These are phyloP conservation scores for Lunasporangiospora selenospora DNA, from an alignment of 192 early-diverging fungal genomes.

Conservation along the genomic window DNA sequence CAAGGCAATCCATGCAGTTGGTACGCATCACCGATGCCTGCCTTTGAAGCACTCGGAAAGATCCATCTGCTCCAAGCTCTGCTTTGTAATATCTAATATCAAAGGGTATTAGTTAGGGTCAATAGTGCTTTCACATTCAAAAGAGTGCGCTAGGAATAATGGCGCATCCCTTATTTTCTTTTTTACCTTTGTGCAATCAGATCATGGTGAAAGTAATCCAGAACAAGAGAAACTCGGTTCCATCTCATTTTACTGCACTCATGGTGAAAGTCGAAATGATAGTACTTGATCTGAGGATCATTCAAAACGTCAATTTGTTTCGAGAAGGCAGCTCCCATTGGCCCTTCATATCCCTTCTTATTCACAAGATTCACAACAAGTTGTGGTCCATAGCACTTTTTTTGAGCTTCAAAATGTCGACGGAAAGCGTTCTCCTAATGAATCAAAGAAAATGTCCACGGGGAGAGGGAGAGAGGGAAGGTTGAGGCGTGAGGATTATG, in stretches of 20 bases:
- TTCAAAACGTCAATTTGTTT: constrained; percentile 65
- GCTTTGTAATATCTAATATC: constrained; percentile 60
- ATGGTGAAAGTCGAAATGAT: constrained; percentile 97
- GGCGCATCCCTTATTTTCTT: background rate
- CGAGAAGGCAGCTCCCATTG: constrained; percentile 85
- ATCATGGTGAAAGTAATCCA: constrained; percentile 77
- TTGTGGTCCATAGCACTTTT: constrained; percentile 77
- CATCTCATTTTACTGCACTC: constrained; percentile 97
- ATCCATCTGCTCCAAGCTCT: constrained; percentile 30
- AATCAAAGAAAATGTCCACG: background rate
- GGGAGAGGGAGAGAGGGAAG: background rate
- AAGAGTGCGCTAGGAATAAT: too few relatives aligned
- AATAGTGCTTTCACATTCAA: too few relatives aligned
- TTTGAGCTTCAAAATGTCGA: constrained; percentile 76
- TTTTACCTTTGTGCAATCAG: constrained; percentile 61
- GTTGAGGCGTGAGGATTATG: background rate
- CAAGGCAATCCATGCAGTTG: constrained; percentile 99
- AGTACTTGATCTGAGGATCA: constrained; percentile 72
- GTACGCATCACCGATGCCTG: constrained; percentile 90
- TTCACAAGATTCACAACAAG: constrained; percentile 95
- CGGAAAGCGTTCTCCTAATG: constrained; percentile 67
- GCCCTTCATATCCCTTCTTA: constrained; percentile 92
- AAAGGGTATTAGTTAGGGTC: too few relatives aligned
- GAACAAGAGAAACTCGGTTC: constrained; percentile 85
- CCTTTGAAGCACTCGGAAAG: constrained; percentile 35